Conservation (phyloP, 75 land plant species). For the Cunninghamia lanceolata region DNA sequence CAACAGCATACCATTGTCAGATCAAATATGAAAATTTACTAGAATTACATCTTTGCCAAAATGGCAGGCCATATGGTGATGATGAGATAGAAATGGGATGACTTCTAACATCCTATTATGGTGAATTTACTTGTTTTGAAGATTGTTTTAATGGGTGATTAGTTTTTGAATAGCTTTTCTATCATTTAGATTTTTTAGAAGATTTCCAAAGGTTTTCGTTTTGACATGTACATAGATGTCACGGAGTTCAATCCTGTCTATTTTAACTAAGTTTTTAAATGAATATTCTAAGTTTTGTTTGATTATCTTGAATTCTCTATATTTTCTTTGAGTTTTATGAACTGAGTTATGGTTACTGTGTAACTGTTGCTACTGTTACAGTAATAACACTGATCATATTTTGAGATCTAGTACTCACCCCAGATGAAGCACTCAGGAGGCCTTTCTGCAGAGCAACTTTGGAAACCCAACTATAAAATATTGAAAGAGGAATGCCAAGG, state of each 20-base stretch:
- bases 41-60: neutral
- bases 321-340: neutral
- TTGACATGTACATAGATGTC: neutral
- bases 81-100: neutral
- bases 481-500: conserved; percentile 54
- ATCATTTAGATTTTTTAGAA: neutral
- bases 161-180: neutral
- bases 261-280: neutral
- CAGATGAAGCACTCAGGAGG: conserved; percentile 46
- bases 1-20: neutral
- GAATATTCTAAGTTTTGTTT: neutral
- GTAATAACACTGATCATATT: neutral
- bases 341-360: neutral
- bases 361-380: neutral
- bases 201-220: too few species aligned
- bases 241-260: neutral
- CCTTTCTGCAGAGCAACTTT: conserved; percentile 32
- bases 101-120: neutral
- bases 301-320: neutral
- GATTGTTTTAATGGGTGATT: neutral
- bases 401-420: conserved; percentile 30
- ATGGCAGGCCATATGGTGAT: neutral
- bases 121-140: neutral
- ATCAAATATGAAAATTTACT: neutral
- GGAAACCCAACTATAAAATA: conserved; percentile 57